Percentiles rank a stretch among this genome's conserved stretches.
Conservation (phyloP, 768 basidiomycete genomes). For the Mycena pura region DNA sequence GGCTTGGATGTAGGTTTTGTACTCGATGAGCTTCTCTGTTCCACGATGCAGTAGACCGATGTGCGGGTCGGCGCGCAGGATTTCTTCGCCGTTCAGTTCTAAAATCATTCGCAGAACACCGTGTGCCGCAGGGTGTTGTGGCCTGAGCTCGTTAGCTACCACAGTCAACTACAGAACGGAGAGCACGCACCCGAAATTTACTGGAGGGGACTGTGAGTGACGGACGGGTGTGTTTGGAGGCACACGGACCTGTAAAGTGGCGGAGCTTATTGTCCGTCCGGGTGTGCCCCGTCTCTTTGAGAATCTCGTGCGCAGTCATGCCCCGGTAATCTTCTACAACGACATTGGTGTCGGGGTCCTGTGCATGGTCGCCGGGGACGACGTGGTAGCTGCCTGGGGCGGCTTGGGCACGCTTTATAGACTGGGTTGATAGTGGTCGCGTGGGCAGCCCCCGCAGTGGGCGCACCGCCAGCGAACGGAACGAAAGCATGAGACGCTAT, state of each 20-base stretch:
- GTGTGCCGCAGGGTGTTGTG: slow-evolving; percentile 98
- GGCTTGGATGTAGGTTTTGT: slow-evolving; percentile 98
- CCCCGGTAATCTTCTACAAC: slow-evolving; percentile 87
- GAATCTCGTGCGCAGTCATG: slow-evolving; percentile 78
- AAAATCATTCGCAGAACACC: slow-evolving; percentile 97
- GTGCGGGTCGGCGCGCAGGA: slow-evolving; percentile 90
- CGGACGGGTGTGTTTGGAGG: too few relatives aligned
- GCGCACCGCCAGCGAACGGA: slow-evolving; percentile 23
- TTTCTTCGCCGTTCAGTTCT: slow-evolving; percentile 97
- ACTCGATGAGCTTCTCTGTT: slow-evolving; percentile 98
- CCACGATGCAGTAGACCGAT: slow-evolving; percentile 96
- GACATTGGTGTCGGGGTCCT: slow-evolving; percentile 19
- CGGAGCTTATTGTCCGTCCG: slow-evolving; percentile 82
- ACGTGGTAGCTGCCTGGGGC: slow-evolving; percentile 18
- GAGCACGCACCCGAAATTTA: slow-evolving; percentile 88
- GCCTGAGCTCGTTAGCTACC: slow-evolving; percentile 51
- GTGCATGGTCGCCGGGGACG: slow-evolving; percentile 9
- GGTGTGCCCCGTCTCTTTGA: slow-evolving; percentile 69
- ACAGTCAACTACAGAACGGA: neutral
- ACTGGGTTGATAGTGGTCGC: slow-evolving; percentile 9
- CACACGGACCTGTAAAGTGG: slow-evolving; percentile 88
- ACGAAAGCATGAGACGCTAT: slow-evolving; percentile 2
- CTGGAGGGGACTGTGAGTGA: too few relatives aligned
- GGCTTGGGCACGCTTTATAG: neutral
- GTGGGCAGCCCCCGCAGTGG: slow-evolving; percentile 13